These are phyloP conservation scores for Xylaria longipes DNA, from an alignment of 495 filamentous ascomycete genomes.

Conservation along the genomic window DNA sequence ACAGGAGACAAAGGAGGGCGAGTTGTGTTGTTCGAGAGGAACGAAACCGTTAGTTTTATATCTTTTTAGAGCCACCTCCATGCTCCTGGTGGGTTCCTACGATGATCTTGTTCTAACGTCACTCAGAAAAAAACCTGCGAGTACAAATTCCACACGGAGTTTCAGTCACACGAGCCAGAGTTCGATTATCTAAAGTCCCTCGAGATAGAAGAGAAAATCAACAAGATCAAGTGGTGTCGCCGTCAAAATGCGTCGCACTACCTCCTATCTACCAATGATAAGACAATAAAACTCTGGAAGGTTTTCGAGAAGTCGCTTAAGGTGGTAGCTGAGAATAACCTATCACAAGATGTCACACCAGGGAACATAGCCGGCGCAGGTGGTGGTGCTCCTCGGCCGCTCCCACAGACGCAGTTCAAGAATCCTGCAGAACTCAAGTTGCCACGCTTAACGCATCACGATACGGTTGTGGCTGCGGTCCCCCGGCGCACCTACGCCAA, in stretches of 20 bases:
- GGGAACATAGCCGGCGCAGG: slow-evolving; percentile 76
- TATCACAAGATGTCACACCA: slow-evolving; percentile 92
- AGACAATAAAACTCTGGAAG: slow-evolving; percentile 99
- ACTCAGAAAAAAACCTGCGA: slow-evolving; percentile 99
- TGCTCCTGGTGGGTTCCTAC: not conserved
- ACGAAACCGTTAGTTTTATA: slow-evolving; percentile 79
- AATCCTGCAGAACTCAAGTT: slow-evolving; percentile 85
- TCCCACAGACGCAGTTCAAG: slow-evolving; percentile 76
- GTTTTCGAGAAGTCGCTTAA: slow-evolving; percentile 99
- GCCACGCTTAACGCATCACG: slow-evolving; percentile 94
- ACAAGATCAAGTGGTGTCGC: slow-evolving; percentile 99
- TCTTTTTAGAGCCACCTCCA: not conserved
- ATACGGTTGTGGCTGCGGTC: slow-evolving; percentile 97
- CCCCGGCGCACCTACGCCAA: slow-evolving; percentile 96
- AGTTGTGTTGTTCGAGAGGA: slow-evolving; percentile 96
- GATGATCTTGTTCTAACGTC: slow-evolving; percentile 22
- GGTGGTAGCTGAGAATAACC: slow-evolving; percentile 98
- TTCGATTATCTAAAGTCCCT: slow-evolving; percentile 99
- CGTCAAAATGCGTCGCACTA: slow-evolving; percentile 98
- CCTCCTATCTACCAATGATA: slow-evolving; percentile 97
- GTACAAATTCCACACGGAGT: slow-evolving; percentile 99
- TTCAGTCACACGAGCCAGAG: slow-evolving; percentile 98
- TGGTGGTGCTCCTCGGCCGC: slow-evolving; percentile 66
- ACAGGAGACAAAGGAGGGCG: slow-evolving; percentile 97
- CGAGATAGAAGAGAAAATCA: slow-evolving; percentile 99